Evolutionary conservation across 257 asterid species (phyloP).

Genomic region (Ballota nigra): DNA sequence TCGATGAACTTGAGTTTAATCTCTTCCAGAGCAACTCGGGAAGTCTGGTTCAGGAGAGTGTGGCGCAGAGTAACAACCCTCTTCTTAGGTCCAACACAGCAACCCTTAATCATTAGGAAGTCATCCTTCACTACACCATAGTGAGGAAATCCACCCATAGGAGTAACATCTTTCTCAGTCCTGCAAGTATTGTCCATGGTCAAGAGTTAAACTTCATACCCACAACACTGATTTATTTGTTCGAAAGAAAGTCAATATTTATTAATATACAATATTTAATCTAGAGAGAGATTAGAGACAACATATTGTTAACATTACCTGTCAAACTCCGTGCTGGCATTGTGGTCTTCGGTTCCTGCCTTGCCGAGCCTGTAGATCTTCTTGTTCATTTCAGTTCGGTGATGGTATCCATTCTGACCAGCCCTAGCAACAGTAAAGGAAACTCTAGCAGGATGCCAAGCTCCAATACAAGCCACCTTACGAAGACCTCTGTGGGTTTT

Average conservation of each 20-base stretch:
- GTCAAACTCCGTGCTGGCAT: slow-evolving; percentile 51
- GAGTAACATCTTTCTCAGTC: slow-evolving; percentile 55
- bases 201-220: too few relatives aligned
- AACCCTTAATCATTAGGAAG: slow-evolving; percentile 50
- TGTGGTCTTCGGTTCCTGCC: slow-evolving; percentile 46
- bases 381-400: slow-evolving; percentile 64
- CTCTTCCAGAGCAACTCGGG: slow-evolving; percentile 50
- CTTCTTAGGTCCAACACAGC: slow-evolving; percentile 55
- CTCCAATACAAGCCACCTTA: slow-evolving; percentile 67
- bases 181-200: slow-evolving; percentile 13
- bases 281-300: not conserved
- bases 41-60: slow-evolving; percentile 47
- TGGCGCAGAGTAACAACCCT: slow-evolving; percentile 52
- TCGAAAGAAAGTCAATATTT: too few relatives aligned
- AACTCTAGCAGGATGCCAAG: slow-evolving; percentile 68
- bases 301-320: slow-evolving; percentile 27
- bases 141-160: slow-evolving; percentile 59
- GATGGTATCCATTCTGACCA: slow-evolving; percentile 69
- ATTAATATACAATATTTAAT: too few relatives aligned
- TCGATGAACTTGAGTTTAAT: slow-evolving; percentile 55
- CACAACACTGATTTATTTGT: too few relatives aligned
- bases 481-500: slow-evolving; percentile 70
- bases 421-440: slow-evolving; percentile 62
- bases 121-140: slow-evolving; percentile 57
- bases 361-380: slow-evolving; percentile 62